These are phyloP conservation scores for Massarina eburnea DNA, from an alignment of 2,329 filamentous ascomycete species.

Conservation along the genomic window DNA sequence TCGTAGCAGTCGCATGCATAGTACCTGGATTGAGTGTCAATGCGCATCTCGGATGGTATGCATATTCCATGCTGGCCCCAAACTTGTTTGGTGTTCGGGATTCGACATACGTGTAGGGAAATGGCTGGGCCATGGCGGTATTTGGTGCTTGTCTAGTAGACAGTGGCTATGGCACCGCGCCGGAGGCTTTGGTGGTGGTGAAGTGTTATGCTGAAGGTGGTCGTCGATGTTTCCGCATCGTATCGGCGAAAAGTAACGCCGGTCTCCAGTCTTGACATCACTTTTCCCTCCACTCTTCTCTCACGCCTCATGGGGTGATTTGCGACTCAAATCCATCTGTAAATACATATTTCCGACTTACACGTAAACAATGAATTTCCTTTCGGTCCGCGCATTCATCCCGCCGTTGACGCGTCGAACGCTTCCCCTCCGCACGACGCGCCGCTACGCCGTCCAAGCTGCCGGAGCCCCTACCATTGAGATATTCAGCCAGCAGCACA, in stretches of 20 bases:
- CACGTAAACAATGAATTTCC: conserved; percentile 29
- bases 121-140: conserved; percentile 54
- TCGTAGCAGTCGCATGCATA: conserved; percentile 67
- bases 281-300: conserved; percentile 1
- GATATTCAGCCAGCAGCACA: conserved; percentile 86
- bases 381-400: conserved; percentile 40
- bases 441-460: conserved; percentile 76
- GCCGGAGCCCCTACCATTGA: conserved; percentile 77
- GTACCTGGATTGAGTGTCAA: too few relatives aligned
- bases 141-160: neutral
- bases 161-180: neutral
- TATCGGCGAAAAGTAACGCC: conserved; percentile 18
- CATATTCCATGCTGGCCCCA: too few relatives aligned
- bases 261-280: conserved; percentile 18
- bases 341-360: neutral
- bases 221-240: conserved; percentile 2
- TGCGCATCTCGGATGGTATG: too few relatives aligned
- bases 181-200: neutral
- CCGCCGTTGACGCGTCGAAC: conserved; percentile 33
- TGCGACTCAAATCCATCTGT: conserved; percentile 2
- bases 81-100: too few relatives aligned
- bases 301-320: neutral
- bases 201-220: neutral
- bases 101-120: conserved; percentile 64
- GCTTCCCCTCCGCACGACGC: conserved; percentile 24